These are phyloP conservation scores for Rhizophagus sp. DNA, from an alignment of 192 early-diverging fungal genomes.

Conservation along the genomic window DNA sequence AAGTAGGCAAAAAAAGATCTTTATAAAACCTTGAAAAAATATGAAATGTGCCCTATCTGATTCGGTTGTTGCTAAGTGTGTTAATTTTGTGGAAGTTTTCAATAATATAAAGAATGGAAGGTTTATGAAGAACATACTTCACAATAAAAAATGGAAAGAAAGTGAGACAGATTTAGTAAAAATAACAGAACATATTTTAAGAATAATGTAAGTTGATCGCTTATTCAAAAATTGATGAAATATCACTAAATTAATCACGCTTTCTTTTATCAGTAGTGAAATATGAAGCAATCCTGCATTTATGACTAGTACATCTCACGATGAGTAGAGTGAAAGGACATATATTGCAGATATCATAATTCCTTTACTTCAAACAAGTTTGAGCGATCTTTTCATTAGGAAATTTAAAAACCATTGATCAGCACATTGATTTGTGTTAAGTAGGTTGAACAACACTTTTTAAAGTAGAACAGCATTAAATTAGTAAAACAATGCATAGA, in stretches of 20 bases:
- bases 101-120: not conserved
- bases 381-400: too few relatives aligned
- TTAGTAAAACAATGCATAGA: too few relatives aligned
- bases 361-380: too few relatives aligned
- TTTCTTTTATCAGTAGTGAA: constrained; percentile 6
- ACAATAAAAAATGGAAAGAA: constrained; percentile 26
- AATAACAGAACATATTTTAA: not conserved
- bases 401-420: too few relatives aligned
- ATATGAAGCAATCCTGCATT: not conserved
- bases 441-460: too few relatives aligned
- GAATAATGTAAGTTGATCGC: not conserved
- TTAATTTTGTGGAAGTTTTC: not conserved
- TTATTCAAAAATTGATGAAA: not conserved
- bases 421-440: too few relatives aligned
- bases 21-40: not conserved
- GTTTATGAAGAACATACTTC: not conserved
- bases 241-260: not conserved
- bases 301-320: not conserved
- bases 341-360: too few relatives aligned
- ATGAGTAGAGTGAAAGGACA: too few relatives aligned
- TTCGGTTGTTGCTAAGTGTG: constrained; percentile 8
- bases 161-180: not conserved
- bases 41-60: not conserved
- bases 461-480: too few relatives aligned
- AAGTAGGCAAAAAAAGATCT: too few relatives aligned